Base-by-base conservation (phyloP, 2,329 filamentous ascomycete genomes). In the Purpureocillium lavendulum region DNA sequence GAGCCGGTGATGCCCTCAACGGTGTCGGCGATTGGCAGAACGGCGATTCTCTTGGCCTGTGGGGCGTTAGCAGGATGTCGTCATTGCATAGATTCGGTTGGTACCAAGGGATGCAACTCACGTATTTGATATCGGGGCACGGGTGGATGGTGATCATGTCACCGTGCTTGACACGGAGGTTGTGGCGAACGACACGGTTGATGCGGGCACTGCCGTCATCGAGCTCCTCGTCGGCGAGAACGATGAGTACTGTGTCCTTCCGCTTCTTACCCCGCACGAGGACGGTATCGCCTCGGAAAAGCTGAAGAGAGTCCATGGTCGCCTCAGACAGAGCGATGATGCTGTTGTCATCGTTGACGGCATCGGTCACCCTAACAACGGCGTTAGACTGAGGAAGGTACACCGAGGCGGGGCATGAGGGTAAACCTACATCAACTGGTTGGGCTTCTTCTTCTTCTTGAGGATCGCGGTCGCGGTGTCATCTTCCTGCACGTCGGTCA, bases 391-490 rank as follows among this genome's bases (percentile, higher is more conserved):
- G 12, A 21, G 33, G 26, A 4, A 15, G 16, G 38, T n/a, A 37
- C 7, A 13, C 29, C 7, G 29, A 12, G 12, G 11, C 29, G 29
- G 11, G n/a, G 29, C 29, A 12, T 5, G 5, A 14, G 29, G 38
- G n/a, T n/a, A 24, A 33, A 65, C 82, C 64, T 75, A 94, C 88
- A 98, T 94, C 64, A 98, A 70, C 60, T 90, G 94, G 70, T 98
- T 98, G 56, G 89, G 89, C 87, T 98, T 98, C 89, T 98, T 98
- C 84, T 98, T 98, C 79, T 97, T 97, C 75, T 96, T 97, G 58
- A 98, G 79, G 56, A 98, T 98, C 52, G 92, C 92, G 34, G 92
- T 98, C 39, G 92, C 80, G 46, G 83, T 87, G 61, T 95, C 92
- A 64, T 96, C 86, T 56, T 87, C 82, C 82, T 94, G 57, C 43